Percentiles rank a stretch among this genome's conserved stretches.
phyloP scores from a whole-genome alignment of 345 rosid genomes.

The Syzygium grande region DNA sequence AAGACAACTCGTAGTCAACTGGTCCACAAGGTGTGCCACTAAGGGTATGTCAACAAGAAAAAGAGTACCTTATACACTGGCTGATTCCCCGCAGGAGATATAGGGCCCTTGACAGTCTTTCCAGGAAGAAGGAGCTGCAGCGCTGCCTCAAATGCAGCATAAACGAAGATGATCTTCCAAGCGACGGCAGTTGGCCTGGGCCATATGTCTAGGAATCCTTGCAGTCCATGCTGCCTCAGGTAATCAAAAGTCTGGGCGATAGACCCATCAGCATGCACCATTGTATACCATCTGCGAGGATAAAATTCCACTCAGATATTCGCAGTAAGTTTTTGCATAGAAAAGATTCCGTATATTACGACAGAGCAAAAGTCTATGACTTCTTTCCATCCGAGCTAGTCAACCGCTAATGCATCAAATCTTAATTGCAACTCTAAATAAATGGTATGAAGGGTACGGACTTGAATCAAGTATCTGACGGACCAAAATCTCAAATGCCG shows the following conservation, averaged over 20 bases:
- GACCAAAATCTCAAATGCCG: not conserved
- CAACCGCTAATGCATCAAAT: not conserved
- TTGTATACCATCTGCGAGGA: constrained; percentile 81
- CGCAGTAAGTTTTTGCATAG: not conserved
- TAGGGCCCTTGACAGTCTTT: constrained; percentile 77
- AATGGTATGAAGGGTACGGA: not conserved
- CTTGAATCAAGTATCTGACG: not conserved
- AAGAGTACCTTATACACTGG: constrained; percentile 79
- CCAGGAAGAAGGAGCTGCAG: constrained; percentile 95
- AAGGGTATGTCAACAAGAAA: not conserved
- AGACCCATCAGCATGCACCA: constrained; percentile 95
- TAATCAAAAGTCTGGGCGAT: constrained; percentile 41
- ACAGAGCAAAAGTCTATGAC: not conserved
- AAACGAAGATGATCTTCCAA: constrained; percentile 67
- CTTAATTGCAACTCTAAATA: not conserved
- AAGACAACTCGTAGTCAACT: not conserved
- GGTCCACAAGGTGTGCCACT: not conserved
- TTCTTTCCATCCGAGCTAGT: not conserved
- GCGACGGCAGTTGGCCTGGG: constrained; percentile 70
- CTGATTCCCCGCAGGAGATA: constrained; percentile 78
- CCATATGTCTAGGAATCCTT: constrained; percentile 70
- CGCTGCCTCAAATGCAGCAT: constrained; percentile 82
- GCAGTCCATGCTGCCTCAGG: constrained; percentile 52
- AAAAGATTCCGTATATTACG: not conserved
- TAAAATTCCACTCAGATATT: not conserved